Percentiles rank a stretch among this genome's conserved stretches.
phyloP scores from a whole-genome alignment of 768 basidiomycete genomes.

The Tulasnella sp. region DNA sequence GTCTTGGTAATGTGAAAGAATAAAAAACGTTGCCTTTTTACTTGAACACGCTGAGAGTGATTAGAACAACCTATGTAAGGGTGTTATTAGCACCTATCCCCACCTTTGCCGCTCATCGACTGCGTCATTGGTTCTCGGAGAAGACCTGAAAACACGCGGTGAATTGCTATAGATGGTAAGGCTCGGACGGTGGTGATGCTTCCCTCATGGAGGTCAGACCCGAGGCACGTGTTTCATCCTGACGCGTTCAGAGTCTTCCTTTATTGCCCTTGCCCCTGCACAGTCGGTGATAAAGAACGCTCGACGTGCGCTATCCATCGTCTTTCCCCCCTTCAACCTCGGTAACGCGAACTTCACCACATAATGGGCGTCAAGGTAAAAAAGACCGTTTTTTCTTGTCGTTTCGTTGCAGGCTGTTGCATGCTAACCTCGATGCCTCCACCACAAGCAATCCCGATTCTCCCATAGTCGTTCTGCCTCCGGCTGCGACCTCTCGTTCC shows the following conservation, averaged over 20 bases:
- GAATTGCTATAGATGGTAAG: background rate
- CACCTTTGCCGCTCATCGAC: background rate
- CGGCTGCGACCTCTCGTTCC: background rate
- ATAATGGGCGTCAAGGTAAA: background rate
- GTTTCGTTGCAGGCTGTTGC: background rate
- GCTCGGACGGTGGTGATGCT: background rate
- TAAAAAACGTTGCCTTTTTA: background rate
- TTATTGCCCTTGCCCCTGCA: background rate
- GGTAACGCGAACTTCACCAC: background rate
- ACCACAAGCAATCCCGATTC: slow-evolving; percentile 1
- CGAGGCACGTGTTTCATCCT: background rate
- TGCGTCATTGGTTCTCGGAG: background rate
- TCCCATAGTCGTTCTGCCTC: background rate
- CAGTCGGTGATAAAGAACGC: background rate
- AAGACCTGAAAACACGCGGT: background rate
- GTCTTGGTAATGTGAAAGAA: slow-evolving; percentile 10
- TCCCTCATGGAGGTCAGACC: background rate
- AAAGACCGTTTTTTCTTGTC: background rate
- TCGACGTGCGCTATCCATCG: background rate
- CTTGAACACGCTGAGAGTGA: background rate
- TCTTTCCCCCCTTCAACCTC: background rate
- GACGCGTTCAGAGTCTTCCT: background rate
- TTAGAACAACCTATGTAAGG: background rate
- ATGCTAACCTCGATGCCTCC: background rate
- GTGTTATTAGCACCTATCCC: background rate